phyloP scores from a whole-genome alignment of 139 green algal species.

The Picochlorum sp. region DNA sequence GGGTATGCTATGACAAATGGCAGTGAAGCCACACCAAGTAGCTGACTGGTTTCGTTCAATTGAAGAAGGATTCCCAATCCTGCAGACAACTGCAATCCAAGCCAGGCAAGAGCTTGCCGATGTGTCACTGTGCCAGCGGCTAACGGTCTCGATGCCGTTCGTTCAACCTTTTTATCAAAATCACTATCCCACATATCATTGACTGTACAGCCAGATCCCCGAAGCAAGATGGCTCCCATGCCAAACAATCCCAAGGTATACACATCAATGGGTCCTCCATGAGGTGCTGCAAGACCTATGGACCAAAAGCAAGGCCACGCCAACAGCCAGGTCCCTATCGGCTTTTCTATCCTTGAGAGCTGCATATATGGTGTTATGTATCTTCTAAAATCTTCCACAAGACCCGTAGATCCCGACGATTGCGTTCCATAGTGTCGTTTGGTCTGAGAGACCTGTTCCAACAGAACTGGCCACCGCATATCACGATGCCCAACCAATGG shows the following conservation, averaged over 20 bases:
- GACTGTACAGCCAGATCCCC: slow-evolving; percentile 88
- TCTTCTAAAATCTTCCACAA: background rate
- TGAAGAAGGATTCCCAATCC: slow-evolving; percentile 87
- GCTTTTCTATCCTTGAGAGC: slow-evolving; percentile 84
- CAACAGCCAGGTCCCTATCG: slow-evolving; percentile 86
- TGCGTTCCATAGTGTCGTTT: too few relatives aligned
- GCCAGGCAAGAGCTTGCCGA: slow-evolving; percentile 50
- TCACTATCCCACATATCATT: slow-evolving; percentile 95
- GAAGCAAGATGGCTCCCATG: slow-evolving; percentile 69
- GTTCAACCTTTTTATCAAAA: slow-evolving; percentile 66
- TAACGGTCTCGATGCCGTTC: slow-evolving; percentile 64
- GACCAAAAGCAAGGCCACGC: slow-evolving; percentile 89
- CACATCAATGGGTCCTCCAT: slow-evolving; percentile 64
- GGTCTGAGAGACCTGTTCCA: too few relatives aligned
- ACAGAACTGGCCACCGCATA: too few relatives aligned
- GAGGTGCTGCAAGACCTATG: slow-evolving; percentile 74
- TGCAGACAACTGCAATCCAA: slow-evolving; percentile 69
- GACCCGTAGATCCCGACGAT: too few relatives aligned
- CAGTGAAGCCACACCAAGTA: slow-evolving; percentile 82
- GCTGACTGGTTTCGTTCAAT: slow-evolving; percentile 82
- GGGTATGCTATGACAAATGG: slow-evolving; percentile 87
- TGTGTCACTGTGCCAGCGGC: slow-evolving; percentile 46
- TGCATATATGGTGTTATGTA: slow-evolving; percentile 58
- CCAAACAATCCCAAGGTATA: slow-evolving; percentile 72
- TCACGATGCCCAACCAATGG: too few relatives aligned